These are phyloP conservation scores for Fraxinus nigra DNA, from an alignment of 305 asterid genomes.

Conservation along the genomic window DNA sequence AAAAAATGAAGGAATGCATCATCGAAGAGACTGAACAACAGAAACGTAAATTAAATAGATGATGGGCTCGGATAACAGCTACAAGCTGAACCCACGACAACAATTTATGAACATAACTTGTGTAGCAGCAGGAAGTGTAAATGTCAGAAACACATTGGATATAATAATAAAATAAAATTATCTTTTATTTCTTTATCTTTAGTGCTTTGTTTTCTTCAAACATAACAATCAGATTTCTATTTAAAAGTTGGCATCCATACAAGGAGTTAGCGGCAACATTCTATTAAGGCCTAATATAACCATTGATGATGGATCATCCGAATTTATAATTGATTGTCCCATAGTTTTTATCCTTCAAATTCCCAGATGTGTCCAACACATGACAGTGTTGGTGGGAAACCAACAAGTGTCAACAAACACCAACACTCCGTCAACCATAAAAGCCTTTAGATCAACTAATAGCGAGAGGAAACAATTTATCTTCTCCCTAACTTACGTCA, in stretches of 20 bases:
- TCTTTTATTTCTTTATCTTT: background rate
- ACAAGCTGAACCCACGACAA: background rate
- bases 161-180: background rate
- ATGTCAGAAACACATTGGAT: background rate
- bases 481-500: background rate
- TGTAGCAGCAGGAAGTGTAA: background rate
- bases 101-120: background rate
- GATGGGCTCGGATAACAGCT: background rate
- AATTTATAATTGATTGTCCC: background rate
- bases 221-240: background rate
- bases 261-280: background rate
- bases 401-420: background rate
- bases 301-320: background rate
- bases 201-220: background rate
- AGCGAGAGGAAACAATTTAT: background rate
- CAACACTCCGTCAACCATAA: background rate
- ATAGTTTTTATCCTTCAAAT: background rate
- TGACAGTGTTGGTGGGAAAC: background rate
- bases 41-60: background rate
- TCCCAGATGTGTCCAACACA: background rate
- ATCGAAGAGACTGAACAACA: background rate
- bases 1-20: background rate
- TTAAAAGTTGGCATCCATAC: background rate
- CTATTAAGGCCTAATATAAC: background rate
- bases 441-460: too few species aligned